Base-by-base conservation (phyloP, 495 filamentous ascomycete species). In the Penicillium angulare region DNA sequence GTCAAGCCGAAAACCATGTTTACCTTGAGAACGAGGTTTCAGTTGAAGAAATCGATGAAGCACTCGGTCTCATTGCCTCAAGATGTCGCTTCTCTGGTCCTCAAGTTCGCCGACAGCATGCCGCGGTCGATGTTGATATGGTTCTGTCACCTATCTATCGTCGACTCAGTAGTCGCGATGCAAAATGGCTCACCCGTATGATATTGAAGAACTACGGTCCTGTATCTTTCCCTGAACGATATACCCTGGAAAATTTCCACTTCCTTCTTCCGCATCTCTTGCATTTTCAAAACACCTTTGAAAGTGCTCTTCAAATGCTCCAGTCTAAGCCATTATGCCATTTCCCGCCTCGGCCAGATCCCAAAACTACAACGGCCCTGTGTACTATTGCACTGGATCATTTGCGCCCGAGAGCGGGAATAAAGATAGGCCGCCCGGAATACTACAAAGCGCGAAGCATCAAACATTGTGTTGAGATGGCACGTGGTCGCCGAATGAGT, bases 121-220 rank as follows among this genome's bases (percentile, higher is more conserved):
- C 68, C 8, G 65, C 66, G 12, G 61, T 65, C 0, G 66, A 78
- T 32, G 63, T 74, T 7, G 79, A 84, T 17, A 59, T 68, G 7
- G 55, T 74, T 7, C 59, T 90, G 1, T 72, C 73, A 15, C 60
- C 64, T 22, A 59, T 90, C 0, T 89, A 86, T 64, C 76, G 66
- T 34, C 75, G 80, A 10, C 52, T 90, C 22, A 77, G 78, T 35
- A 81, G 86, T 13, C 75, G 80, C 32, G 87, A 96, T 61, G 88
- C 85, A 0, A 96, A 96, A 69, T 96, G 92, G 92, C 76, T 97
- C 9, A 90, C 88, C 0, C 78, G 92, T 6, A 69, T 93, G 62
- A 79, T 97, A 29, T 66, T 97, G 16, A 93, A 95, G 64, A 81
- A 83, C 45, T 88, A 84, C 55, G 68, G 70, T 15, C 86, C 88